Conservation (phyloP, 345 rosid species). For the Ailanthus altissimus region DNA sequence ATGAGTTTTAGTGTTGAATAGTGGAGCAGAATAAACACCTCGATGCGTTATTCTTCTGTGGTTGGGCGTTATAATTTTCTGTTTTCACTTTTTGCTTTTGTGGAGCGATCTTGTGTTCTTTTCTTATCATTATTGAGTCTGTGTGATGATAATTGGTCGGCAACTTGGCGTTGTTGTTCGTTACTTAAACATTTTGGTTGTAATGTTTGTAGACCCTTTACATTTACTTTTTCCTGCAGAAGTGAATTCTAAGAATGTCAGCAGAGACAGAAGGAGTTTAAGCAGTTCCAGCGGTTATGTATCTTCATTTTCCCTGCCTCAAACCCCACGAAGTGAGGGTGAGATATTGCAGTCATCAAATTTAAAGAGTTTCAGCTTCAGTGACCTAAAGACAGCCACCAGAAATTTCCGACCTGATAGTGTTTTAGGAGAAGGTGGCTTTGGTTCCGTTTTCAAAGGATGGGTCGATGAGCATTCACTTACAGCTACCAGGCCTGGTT, state of each 20-base stretch:
- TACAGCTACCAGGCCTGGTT: conserved; percentile 74
- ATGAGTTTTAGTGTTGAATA: conserved; percentile 5
- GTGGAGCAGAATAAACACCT: neutral
- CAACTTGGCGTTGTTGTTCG: neutral
- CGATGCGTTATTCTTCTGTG: neutral
- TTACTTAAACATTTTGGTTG: conserved; percentile 3
- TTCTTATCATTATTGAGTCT: neutral
- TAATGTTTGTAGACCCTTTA: neutral
- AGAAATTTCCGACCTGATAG: conserved; percentile 94
- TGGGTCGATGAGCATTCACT: conserved; percentile 84
- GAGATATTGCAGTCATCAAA: conserved; percentile 76
- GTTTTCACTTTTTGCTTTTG: neutral
- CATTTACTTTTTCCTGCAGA: conserved; percentile 39
- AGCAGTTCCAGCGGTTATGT: conserved; percentile 47
- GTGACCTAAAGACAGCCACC: conserved; percentile 73
- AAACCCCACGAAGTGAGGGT: conserved; percentile 79
- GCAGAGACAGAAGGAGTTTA: conserved; percentile 51
- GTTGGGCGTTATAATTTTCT: neutral
- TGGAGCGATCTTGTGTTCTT: neutral
- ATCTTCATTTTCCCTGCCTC: conserved; percentile 61
- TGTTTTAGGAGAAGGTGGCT: conserved; percentile 95
- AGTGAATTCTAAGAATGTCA: conserved; percentile 54
- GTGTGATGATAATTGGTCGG: neutral
- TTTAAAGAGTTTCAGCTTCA: conserved; percentile 67
- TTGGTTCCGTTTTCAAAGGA: conserved; percentile 95